These are phyloP conservation scores for Penicillium macrosclerotiorum DNA, from an alignment of 495 filamentous ascomycete species.

Conservation along the genomic window DNA sequence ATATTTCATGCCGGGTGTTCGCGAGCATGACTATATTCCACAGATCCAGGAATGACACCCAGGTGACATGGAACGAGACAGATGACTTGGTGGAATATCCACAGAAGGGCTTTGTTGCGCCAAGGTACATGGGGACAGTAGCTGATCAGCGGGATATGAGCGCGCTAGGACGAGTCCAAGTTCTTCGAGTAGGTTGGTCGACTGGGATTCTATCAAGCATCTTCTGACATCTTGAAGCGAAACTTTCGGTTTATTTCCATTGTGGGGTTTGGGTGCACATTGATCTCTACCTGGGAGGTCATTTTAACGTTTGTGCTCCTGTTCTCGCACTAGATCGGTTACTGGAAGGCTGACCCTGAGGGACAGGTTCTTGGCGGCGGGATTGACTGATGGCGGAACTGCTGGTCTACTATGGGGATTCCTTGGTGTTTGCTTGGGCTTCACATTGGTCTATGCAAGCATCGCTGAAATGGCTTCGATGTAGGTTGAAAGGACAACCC, in stretches of 20 bases:
- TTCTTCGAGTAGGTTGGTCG: conserved; percentile 44
- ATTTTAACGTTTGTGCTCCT: conserved; percentile 38
- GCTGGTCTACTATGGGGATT: conserved; percentile 58
- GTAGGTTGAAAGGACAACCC: conserved; percentile 28
- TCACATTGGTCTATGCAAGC: conserved; percentile 47
- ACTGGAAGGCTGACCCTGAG: not conserved
- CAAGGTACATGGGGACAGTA: conserved; percentile 40
- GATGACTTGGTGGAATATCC: conserved; percentile 25
- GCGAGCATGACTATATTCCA: conserved; percentile 9
- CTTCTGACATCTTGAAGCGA: too few relatives aligned
- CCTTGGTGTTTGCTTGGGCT: conserved; percentile 45
- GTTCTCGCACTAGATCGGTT: not conserved
- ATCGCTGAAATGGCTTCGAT: conserved; percentile 59
- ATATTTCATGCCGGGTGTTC: not conserved
- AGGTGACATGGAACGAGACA: conserved; percentile 8
- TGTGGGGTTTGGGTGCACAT: conserved; percentile 44
- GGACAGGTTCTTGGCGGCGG: conserved; percentile 37
- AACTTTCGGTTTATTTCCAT: conserved; percentile 52
- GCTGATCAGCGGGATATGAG: conserved; percentile 43
- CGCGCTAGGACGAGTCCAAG: conserved; percentile 41
- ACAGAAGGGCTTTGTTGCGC: conserved; percentile 31
- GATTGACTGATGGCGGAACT: conserved; percentile 54
- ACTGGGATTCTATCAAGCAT: too few relatives aligned
- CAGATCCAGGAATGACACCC: conserved; percentile 13
- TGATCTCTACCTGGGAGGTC: conserved; percentile 49